A percentile compares a stretch with the other conserved stretches of the same genome.
These are phyloP conservation scores for Chenopodium quinoa DNA, from an alignment of 148 eudicot species.

Conservation along the genomic window DNA sequence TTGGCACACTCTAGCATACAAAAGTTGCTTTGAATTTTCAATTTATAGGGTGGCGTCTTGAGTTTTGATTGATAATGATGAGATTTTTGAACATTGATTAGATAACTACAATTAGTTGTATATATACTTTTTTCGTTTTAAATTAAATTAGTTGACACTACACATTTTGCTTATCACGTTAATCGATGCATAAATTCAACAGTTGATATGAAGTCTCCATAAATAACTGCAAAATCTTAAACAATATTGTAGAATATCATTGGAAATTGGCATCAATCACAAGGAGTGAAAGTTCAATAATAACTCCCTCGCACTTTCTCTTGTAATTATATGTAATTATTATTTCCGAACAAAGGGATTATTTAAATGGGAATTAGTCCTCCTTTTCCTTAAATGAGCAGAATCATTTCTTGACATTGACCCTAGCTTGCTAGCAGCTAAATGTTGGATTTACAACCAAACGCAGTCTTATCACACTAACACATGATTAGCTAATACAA, in stretches of 20 bases:
- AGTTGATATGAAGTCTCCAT: no score
- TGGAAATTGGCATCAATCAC: no score
- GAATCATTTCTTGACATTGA: not conserved
- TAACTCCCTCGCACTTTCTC: no score
- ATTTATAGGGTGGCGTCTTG: not conserved
- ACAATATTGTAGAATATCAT: no score
- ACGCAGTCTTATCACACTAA: not conserved
- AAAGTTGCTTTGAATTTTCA: not conserved
- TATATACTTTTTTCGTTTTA: no score
- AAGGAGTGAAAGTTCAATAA: no score
- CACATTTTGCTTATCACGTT: no score
- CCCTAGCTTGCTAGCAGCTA: not conserved
- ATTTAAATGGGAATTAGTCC: not conserved
- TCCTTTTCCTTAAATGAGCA: not conserved
- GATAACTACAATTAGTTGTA: not conserved
- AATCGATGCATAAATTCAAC: no score
- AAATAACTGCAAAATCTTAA: no score
- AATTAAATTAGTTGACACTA: no score
- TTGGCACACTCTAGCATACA: not conserved
- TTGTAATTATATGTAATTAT: no score
- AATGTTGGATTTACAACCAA: not conserved
- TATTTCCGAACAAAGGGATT: not conserved
- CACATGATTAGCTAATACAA: constrained; percentile 4
- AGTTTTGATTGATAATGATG: not conserved
- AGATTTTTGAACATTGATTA: no score